Evolutionary conservation across 2,329 filamentous ascomycete genomes (phyloP).

Genomic region (Paecilomyces fulvus): DNA sequence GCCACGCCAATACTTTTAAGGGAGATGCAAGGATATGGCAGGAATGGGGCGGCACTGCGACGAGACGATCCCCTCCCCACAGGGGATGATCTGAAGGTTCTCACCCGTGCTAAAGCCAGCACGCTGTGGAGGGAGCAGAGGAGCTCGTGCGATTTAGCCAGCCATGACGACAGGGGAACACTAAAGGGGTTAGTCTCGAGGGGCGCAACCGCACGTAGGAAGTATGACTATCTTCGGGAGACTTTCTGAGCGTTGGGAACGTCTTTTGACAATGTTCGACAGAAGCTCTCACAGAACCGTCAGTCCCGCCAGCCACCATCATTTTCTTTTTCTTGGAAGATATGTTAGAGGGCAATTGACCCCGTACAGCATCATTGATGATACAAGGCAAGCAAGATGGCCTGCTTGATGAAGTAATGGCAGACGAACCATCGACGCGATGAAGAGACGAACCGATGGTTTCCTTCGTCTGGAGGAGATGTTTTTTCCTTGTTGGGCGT

Average conservation of each 20-base stretch:
- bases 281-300: not conserved
- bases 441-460: not conserved
- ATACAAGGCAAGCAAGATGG: too few species aligned
- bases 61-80: constrained; percentile 1
- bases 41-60: constrained; percentile 1
- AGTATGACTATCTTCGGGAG: not conserved
- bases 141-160: not conserved
- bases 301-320: not conserved
- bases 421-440: not conserved
- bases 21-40: not conserved
- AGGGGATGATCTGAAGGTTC: not conserved
- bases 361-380: not conserved
- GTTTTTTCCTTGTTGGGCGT: not conserved
- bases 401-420: not conserved
- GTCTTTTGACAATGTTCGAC: not conserved
- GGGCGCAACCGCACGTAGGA: not conserved
- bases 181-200: not conserved
- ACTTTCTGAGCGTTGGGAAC: not conserved
- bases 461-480: not conserved
- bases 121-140: not conserved
- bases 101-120: not conserved
- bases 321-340: not conserved
- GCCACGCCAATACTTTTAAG: not conserved
- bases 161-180: not conserved
- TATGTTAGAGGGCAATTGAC: not conserved